Percentiles rank a stretch among this genome's conserved stretches.
phyloP scores from a whole-genome alignment of 2,329 filamentous ascomycete genomes.

The Monosporascus sp. region DNA sequence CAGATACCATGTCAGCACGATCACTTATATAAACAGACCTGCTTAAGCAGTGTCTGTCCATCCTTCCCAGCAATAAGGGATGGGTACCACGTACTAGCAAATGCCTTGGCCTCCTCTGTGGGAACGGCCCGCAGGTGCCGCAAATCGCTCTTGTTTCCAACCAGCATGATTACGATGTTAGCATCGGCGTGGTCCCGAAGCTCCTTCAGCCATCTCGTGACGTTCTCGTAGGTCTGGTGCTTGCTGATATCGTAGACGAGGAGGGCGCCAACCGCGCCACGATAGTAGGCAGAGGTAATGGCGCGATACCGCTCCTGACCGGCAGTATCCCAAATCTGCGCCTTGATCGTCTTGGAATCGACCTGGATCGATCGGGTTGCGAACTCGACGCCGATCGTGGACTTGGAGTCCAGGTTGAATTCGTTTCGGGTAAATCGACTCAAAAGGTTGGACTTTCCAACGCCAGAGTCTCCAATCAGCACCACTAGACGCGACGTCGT shows the following conservation, averaged over 20 bases:
- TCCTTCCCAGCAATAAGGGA: neutral
- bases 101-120: conserved; percentile 95
- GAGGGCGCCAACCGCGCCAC: conserved; percentile 91
- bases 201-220: conserved; percentile 98
- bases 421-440: conserved; percentile 99
- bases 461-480: conserved; percentile 97
- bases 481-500: conserved; percentile 59
- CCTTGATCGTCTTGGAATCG: conserved; percentile 99
- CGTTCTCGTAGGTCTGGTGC: conserved; percentile 98
- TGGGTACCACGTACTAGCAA: conserved; percentile 66
- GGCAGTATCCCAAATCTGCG: conserved; percentile 99
- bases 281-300: conserved; percentile 98
- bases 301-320: conserved; percentile 98
- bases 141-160: conserved; percentile 99
- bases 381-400: conserved; percentile 98
- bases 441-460: conserved; percentile 99
- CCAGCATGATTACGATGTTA: conserved; percentile 99
- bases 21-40: neutral
- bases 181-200: conserved; percentile 95
- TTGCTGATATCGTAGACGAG: conserved; percentile 99
- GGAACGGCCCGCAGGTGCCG: conserved; percentile 94
- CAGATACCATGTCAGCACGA: conserved; percentile 19
- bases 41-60: too few relatives aligned
- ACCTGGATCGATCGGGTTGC: conserved; percentile 98
- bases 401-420: conserved; percentile 99